Evolutionary conservation across 192 early-diverging fungal genomes (phyloP), one percentile per base, ranked within the genome.

Genomic region (Coemansia sp.): DNA sequence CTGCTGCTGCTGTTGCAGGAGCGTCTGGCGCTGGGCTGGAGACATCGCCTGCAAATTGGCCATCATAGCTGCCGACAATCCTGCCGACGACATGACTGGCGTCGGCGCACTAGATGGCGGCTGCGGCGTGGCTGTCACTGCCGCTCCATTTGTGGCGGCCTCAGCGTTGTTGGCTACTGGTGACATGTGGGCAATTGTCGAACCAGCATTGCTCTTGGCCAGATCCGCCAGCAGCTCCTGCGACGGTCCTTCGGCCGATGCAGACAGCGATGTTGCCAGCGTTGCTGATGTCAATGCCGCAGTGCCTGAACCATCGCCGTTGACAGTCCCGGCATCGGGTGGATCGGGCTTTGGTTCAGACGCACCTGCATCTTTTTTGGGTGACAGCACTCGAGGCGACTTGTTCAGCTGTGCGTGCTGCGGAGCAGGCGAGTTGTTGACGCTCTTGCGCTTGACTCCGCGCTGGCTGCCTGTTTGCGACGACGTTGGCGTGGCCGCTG

Each of bases 371-470:
- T 22, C 20, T 23, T 23, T 53, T 19, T 53, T 53, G 26, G 51
- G 51, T 9, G 51, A 53, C 19, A 57, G 69, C 12, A 72, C 57
- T 5, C 71, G 59, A 1, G 77, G 71, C 60, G 77, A 74, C 46
- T 80, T 80, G 42, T 60, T 68, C 25, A 49, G n/a, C 61, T n/a
- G 60, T 36, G 17, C 55, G 1, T 31, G 55, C 34, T 31, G 26
- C 8, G 21, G 47, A 0, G 68, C 77, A 1, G 77, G 77, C 42
- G 77, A 80, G 23, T 53, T 74, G 19, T 72, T 68, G 38, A 68
- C 70, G 44, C 77, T 80, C 77, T 80, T 80, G 57, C 77, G 67
- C 65, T 80, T 80, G 5, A 80, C 15, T 1, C 77, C 77, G 22
- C 68, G 77, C 61, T 72, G 67, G 9, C 40, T 57, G 15, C 57